phyloP scores from a whole-genome alignment of 1,284 basidiomycete genomes.

The Ustilago tritici region DNA sequence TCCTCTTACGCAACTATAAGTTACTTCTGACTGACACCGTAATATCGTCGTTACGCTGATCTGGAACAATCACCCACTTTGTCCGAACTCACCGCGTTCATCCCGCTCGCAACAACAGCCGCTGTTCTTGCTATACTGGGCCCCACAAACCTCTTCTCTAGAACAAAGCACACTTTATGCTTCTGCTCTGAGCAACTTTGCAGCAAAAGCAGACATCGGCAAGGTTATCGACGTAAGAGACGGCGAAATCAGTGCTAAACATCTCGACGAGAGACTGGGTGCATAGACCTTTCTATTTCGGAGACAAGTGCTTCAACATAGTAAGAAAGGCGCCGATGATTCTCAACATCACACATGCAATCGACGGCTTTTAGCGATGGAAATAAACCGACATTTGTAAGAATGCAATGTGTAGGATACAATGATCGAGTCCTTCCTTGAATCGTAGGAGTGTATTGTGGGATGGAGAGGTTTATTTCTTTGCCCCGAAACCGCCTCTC shows the following conservation, averaged over 20 bases:
- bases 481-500: background rate
- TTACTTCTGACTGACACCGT: too few relatives aligned
- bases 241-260: constrained; percentile 39
- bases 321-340: too few relatives aligned
- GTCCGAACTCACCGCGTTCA: background rate
- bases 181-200: constrained; percentile 64
- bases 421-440: too few relatives aligned
- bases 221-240: constrained; percentile 66
- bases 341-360: too few relatives aligned
- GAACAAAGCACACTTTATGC: constrained; percentile 67
- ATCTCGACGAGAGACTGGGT: constrained; percentile 54
- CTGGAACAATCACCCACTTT: background rate
- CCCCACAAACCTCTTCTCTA: constrained; percentile 58
- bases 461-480: too few relatives aligned
- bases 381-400: too few relatives aligned
- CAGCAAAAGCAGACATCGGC: constrained; percentile 58
- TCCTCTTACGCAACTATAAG: background rate
- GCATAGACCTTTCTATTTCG: constrained; percentile 26
- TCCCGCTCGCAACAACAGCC: constrained; percentile 8
- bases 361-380: too few relatives aligned
- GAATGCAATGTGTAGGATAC: too few relatives aligned
- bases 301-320: too few relatives aligned
- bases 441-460: too few relatives aligned
- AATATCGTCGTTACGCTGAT: too few relatives aligned
- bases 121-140: constrained; percentile 58